Conservation (phyloP, 1,139 yeast genomes). For the Yamadazyma dushanensis region DNA sequence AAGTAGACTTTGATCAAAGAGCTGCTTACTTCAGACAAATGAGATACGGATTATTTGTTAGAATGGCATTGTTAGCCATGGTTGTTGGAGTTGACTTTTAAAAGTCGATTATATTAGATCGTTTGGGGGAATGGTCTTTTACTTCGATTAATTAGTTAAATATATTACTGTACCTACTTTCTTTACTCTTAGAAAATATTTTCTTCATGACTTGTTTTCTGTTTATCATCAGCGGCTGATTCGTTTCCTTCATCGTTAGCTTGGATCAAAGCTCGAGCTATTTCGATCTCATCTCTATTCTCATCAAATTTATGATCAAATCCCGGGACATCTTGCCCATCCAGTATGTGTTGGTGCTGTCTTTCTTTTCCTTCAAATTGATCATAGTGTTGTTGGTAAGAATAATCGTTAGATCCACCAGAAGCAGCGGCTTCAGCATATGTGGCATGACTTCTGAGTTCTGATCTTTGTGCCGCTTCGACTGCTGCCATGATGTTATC, state of each 20-base stretch:
- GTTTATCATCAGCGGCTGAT: constrained; percentile 9
- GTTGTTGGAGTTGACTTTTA: constrained; percentile 82
- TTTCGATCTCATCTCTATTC: constrained; percentile 57
- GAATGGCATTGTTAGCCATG: constrained; percentile 98
- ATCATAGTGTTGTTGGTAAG: constrained; percentile 21
- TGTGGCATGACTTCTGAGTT: constrained; percentile 22
- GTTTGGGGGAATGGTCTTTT: constrained; percentile 8
- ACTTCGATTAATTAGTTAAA: not conserved
- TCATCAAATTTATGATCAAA: constrained; percentile 46
- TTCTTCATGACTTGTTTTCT: constrained; percentile 21
- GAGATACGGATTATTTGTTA: constrained; percentile 96
- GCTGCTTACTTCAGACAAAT: constrained; percentile 99
- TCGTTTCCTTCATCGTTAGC: constrained; percentile 45
- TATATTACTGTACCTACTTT: not conserved
- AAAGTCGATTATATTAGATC: not conserved
- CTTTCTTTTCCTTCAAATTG: constrained; percentile 12
- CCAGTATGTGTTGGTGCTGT: constrained; percentile 34
- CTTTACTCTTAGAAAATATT: constrained; percentile 26
- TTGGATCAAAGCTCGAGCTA: constrained; percentile 65
- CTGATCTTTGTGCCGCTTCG: constrained; percentile 57
- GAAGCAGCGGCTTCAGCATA: constrained; percentile 49
- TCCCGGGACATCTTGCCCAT: constrained; percentile 60
- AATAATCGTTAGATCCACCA: constrained; percentile 28
- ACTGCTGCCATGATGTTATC: constrained; percentile 67
- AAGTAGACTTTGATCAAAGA: constrained; percentile 98